Conservation (phyloP, 768 basidiomycete genomes). For the Macrolepiota dolichaula region DNA sequence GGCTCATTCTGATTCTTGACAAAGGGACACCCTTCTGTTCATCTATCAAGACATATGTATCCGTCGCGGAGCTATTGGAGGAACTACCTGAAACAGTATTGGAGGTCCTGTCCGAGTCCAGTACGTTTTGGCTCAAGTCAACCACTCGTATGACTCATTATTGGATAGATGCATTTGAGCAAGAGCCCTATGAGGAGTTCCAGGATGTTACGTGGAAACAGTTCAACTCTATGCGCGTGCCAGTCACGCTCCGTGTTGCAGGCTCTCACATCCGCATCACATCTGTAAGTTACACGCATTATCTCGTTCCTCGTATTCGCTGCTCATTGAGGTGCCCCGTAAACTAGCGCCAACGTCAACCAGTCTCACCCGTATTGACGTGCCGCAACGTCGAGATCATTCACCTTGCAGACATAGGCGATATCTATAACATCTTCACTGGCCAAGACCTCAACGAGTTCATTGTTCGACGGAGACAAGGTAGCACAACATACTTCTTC, state of each 20-base stretch:
- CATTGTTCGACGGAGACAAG: conserved; percentile 73
- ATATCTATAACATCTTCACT: conserved; percentile 78
- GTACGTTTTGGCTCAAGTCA: conserved; percentile 34
- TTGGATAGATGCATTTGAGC: conserved; percentile 54
- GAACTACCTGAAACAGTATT: conserved; percentile 49
- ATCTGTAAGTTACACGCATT: conserved; percentile 48
- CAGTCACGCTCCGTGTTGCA: conserved; percentile 67
- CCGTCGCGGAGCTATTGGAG: conserved; percentile 56
- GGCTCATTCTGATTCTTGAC: background rate
- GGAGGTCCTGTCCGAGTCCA: conserved; percentile 47
- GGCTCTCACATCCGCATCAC: conserved; percentile 73
- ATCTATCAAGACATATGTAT: conserved; percentile 58
- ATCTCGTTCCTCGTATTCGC: background rate
- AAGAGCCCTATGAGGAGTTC: conserved; percentile 52
- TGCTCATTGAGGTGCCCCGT: background rate
- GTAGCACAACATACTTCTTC: conserved; percentile 72
- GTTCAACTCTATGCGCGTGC: conserved; percentile 58
- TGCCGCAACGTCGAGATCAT: conserved; percentile 85
- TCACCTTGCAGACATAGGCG: conserved; percentile 76
- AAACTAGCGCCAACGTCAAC: conserved; percentile 59
- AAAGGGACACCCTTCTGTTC: conserved; percentile 50
- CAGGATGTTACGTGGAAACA: conserved; percentile 61
- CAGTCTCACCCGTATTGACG: conserved; percentile 55
- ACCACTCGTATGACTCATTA: background rate
- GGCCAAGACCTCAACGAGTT: conserved; percentile 76